These are phyloP conservation scores for Quercus suber DNA, from an alignment of 306 rosid genomes.

Conservation along the genomic window DNA sequence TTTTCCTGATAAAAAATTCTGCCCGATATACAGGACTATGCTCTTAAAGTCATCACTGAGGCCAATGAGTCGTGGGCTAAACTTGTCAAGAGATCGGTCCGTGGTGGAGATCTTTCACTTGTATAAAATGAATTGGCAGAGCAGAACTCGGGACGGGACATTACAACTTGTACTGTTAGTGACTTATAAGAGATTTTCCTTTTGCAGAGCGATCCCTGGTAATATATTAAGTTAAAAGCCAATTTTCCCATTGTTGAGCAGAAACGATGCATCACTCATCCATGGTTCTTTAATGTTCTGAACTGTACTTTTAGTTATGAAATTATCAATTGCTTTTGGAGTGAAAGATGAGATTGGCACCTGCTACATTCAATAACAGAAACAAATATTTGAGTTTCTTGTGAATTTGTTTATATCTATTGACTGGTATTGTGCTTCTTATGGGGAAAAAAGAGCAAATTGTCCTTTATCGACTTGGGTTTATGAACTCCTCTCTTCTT, in stretches of 20 bases:
- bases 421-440: not conserved
- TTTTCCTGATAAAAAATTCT: slow-evolving; percentile 5
- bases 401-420: not conserved
- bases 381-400: not conserved
- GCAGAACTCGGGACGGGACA: slow-evolving; percentile 6
- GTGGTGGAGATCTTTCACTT: slow-evolving; percentile 80
- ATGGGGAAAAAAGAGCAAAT: not conserved
- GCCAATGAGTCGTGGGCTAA: slow-evolving; percentile 88
- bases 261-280: slow-evolving; percentile 11
- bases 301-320: not conserved
- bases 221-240: slow-evolving; percentile 3
- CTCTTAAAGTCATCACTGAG: slow-evolving; percentile 74
- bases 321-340: not conserved
- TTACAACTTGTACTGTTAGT: slow-evolving; percentile 12
- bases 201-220: slow-evolving; percentile 5
- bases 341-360: no score
- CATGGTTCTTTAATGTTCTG: not conserved
- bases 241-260: slow-evolving; percentile 14
- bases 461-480: not conserved
- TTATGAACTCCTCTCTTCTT: not conserved
- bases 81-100: slow-evolving; percentile 77
- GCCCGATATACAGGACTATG: slow-evolving; percentile 57
- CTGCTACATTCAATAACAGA: not conserved
- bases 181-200: slow-evolving; percentile 15
- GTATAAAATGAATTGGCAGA: slow-evolving; percentile 36